Conservation (phyloP, 129 eudicot genomes). For the Smallanthus sonchifolius region DNA sequence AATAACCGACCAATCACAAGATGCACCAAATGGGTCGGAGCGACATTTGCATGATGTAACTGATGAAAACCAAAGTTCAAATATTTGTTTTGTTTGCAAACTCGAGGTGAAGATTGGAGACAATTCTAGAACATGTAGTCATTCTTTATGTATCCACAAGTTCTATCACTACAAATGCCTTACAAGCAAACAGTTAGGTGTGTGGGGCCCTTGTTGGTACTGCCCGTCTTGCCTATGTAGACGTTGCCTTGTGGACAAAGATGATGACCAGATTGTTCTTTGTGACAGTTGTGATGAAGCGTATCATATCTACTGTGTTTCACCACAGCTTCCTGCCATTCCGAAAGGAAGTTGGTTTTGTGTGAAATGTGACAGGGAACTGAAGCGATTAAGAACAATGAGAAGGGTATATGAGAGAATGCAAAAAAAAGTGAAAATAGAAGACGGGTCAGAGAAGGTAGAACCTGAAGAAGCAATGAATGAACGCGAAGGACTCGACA, state of each 20-base stretch:
- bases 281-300: constrained; percentile 94
- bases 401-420: constrained; percentile 35
- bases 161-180: constrained; percentile 67
- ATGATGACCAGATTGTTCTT: constrained; percentile 73
- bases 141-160: constrained; percentile 53
- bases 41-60: constrained; percentile 10
- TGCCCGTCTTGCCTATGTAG: constrained; percentile 94
- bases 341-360: constrained; percentile 90
- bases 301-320: constrained; percentile 70
- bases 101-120: constrained; percentile 35
- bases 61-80: constrained; percentile 20
- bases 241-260: constrained; percentile 60
- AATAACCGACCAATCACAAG: constrained; percentile 19
- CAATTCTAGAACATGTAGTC: constrained; percentile 51
- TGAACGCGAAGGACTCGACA: constrained; percentile 64
- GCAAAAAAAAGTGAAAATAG: constrained; percentile 32
- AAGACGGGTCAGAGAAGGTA: background rate
- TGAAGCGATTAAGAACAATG: constrained; percentile 48
- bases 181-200: constrained; percentile 49
- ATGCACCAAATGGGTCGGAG: constrained; percentile 32
- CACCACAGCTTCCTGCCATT: constrained; percentile 47
- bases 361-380: constrained; percentile 47
- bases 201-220: constrained; percentile 68
- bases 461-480: constrained; percentile 7
- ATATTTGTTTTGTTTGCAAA: constrained; percentile 53